Evolutionary conservation across 2,329 filamentous ascomycete species (phyloP).

Genomic region (Lasiodiplodia gonubiensis): DNA sequence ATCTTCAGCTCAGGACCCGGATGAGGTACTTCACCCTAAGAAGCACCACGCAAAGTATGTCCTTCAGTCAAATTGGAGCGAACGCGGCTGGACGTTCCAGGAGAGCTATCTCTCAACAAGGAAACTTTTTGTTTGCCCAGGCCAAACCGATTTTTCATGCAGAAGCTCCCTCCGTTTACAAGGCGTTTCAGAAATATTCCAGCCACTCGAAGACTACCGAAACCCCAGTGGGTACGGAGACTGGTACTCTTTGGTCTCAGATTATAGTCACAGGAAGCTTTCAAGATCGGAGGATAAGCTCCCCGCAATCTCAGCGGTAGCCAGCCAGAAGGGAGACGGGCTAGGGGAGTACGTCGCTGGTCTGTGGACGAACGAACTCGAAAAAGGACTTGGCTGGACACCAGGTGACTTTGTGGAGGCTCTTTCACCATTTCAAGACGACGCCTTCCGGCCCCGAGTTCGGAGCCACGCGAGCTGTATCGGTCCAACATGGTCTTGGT

Average conservation of each 20-base stretch:
- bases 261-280: neutral
- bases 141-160: neutral
- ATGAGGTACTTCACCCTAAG: too few species aligned
- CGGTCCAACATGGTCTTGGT: neutral
- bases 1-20: too few species aligned
- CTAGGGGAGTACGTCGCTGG: neutral
- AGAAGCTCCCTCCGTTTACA: neutral
- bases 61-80: neutral
- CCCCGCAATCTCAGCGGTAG: neutral
- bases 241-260: neutral
- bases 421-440: neutral
- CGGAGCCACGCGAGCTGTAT: too few species aligned
- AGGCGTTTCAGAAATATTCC: neutral
- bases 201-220: neutral
- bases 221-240: neutral
- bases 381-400: neutral
- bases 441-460: too few species aligned
- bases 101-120: neutral
- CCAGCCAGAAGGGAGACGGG: neutral
- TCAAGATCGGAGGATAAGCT: neutral
- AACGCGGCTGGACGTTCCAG: neutral
- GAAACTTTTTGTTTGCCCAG: neutral
- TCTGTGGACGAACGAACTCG: neutral
- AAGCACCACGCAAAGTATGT: neutral
- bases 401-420: too few species aligned